Conservation (phyloP, 1,139 yeast genomes). For the Yamadazyma siamensis region DNA sequence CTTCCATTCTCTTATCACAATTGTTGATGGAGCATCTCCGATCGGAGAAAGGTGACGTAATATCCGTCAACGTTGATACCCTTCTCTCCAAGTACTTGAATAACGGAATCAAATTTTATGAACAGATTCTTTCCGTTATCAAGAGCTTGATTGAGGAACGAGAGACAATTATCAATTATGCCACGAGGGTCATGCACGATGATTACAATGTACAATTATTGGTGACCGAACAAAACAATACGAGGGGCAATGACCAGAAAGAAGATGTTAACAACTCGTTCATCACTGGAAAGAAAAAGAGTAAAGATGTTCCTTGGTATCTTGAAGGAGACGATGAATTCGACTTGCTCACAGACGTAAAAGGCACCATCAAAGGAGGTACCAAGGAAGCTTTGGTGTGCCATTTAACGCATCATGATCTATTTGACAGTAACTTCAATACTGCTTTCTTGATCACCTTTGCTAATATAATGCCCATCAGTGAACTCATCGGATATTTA, state of each 20-base stretch:
- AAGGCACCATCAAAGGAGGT: constrained; percentile 82
- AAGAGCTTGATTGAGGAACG: constrained; percentile 66
- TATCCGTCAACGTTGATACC: constrained; percentile 48
- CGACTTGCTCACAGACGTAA: constrained; percentile 67
- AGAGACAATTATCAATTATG: constrained; percentile 65
- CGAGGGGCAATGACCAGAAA: constrained; percentile 34
- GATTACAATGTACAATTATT: constrained; percentile 63
- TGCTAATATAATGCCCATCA: constrained; percentile 69
- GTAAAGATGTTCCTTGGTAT: constrained; percentile 68
- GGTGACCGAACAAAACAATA: constrained; percentile 59
- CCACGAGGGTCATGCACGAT: constrained; percentile 74
- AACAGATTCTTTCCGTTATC: constrained; percentile 42
- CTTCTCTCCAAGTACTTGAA: constrained; percentile 44
- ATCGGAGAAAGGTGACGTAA: constrained; percentile 38
- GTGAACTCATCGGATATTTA: constrained; percentile 59
- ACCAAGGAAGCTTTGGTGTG: constrained; percentile 77
- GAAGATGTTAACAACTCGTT: constrained; percentile 35
- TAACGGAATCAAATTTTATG: constrained; percentile 44
- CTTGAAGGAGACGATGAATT: constrained; percentile 75
- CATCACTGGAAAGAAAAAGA: constrained; percentile 33
- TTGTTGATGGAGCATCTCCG: constrained; percentile 44
- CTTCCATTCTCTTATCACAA: constrained; percentile 45
- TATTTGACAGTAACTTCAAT: constrained; percentile 65
- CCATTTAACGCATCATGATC: constrained; percentile 77
- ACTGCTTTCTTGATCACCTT: constrained; percentile 72